Evolutionary conservation across 1,139 yeast species (phyloP), one percentile per base, ranked within the genome.

Genomic region (Yamadazyma siamensis): DNA sequence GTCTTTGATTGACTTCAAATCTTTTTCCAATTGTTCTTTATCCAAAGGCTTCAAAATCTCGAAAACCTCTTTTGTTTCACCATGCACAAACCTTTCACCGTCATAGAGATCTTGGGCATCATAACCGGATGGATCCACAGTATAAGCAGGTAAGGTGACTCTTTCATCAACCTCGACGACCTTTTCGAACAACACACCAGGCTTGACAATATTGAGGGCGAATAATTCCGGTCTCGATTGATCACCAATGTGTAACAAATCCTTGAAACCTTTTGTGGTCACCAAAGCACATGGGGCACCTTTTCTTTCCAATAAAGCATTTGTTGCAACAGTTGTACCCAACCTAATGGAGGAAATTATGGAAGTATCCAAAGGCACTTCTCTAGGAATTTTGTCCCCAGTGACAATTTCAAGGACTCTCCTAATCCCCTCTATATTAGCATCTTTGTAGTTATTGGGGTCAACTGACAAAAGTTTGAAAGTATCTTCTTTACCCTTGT

Each of bases 261-360:
- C 86, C 31, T 65, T 65, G 54, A 78, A 80, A 0, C 87, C 87
- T 40, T 71, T 71, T n/a, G 86, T 78, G 8, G 80, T 77, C 3
- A 80, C 43, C 34, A 80, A 60, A 3, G 83, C 86, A 41, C 79
- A 76, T 10, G 74, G 54, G 31, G 77, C 80, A 29, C 87, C 87
- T 44, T 78, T 77, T 34, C 87, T 64, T 43, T 80, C 87, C 32
- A 80, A 58, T 15, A 84, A 62, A 3, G 91, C 89, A 50, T 77
- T 77, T 1, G 94, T 84, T 1, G 94, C 91, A 13, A 83, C 84
- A 0, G 94, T 84, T 2, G 94, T 83, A 9, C 94, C 94, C 75
- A 83, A 75, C 39, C 89, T 65, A 24, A 83, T 73, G 25, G 79
- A 70, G 58, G 50, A 39, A 8, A 58, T 49, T 27, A 59, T 57